Conservation (phyloP, 805 yeast genomes). For the Isabelozyma pseudorhagii region DNA sequence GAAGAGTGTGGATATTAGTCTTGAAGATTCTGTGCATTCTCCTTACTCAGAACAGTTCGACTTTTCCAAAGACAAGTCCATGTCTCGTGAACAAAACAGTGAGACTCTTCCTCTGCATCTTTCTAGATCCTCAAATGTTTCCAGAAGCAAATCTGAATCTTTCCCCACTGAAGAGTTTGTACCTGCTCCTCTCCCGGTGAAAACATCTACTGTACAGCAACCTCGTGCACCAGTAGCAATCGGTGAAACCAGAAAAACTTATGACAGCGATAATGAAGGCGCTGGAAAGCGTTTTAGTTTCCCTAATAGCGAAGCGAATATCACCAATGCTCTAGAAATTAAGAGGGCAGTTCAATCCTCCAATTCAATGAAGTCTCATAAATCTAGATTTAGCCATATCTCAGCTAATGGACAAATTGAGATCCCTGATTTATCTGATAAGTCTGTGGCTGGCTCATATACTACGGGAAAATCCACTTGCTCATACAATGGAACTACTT, state of each 20-base stretch:
- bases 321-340: conserved; percentile 27
- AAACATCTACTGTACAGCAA: not conserved
- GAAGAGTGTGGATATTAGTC: conserved; percentile 4
- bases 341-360: conserved; percentile 8
- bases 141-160: not conserved
- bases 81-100: not conserved
- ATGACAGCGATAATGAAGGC: conserved; percentile 30
- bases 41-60: not conserved
- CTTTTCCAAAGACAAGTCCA: not conserved
- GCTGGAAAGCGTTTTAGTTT: conserved; percentile 34
- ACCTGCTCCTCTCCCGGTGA: no score
- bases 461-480: conserved; percentile 7
- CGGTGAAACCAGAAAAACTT: not conserved
- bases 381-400: conserved; percentile 12
- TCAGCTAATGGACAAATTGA: conserved; percentile 34
- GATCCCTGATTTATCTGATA: conserved; percentile 35
- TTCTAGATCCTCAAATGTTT: not conserved
- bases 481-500: conserved; percentile 20
- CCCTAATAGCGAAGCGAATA: conserved; percentile 31
- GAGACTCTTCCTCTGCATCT: not conserved
- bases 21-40: conserved; percentile 1
- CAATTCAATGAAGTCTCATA: conserved; percentile 10
- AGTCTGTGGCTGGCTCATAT: conserved; percentile 7
- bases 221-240: not conserved
- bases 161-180: no score